Conservation (phyloP, 2,329 filamentous ascomycete species). For the Xylariaceae sp. region DNA sequence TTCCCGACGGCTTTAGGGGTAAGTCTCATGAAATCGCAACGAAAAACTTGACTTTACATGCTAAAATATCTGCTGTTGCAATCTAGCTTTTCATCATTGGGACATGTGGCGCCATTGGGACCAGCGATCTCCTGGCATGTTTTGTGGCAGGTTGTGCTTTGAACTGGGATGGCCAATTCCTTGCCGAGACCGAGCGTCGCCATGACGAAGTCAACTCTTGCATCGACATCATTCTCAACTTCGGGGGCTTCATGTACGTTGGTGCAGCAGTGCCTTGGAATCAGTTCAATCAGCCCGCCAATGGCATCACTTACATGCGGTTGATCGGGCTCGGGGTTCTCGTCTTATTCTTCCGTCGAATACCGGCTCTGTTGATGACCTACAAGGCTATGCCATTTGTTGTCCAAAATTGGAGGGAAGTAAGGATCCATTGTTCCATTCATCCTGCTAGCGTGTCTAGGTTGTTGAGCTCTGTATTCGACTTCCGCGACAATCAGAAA, state of each 20-base stretch:
- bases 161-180: conserved; percentile 61
- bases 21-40: conserved; percentile 5
- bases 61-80: neutral
- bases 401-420: conserved; percentile 50
- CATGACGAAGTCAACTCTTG: conserved; percentile 59
- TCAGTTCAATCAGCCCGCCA: conserved; percentile 49
- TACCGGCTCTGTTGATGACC: conserved; percentile 50
- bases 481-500: too few relatives aligned
- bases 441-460: too few relatives aligned
- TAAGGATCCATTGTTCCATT: too few relatives aligned
- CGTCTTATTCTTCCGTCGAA: conserved; percentile 51
- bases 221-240: conserved; percentile 56
- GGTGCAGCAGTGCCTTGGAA: conserved; percentile 53
- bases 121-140: conserved; percentile 58
- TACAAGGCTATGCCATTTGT: conserved; percentile 54
- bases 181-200: conserved; percentile 50
- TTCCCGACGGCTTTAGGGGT: conserved; percentile 49
- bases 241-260: conserved; percentile 58
- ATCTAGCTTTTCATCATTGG: conserved; percentile 52
- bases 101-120: conserved; percentile 53
- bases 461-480: too few relatives aligned
- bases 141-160: conserved; percentile 56
- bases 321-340: conserved; percentile 50
- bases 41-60: neutral
- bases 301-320: conserved; percentile 48